Evolutionary conservation across 106 monocot species (phyloP).

Genomic region (Phalaenopsis aphrodite): DNA sequence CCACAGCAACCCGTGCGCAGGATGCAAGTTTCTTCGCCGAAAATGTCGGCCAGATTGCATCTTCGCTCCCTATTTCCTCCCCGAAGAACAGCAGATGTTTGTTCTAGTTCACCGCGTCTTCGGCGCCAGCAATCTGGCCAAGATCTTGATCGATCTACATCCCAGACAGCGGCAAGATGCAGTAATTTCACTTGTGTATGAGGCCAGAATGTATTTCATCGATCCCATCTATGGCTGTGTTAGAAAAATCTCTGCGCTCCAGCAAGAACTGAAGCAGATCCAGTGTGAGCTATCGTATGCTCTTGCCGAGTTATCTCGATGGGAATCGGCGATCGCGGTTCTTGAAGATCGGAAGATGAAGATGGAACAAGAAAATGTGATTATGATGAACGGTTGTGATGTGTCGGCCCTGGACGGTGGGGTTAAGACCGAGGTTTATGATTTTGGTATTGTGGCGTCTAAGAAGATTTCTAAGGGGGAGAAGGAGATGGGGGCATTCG

Average conservation of each 20-base stretch:
- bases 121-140: slow-evolving; percentile 84
- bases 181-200: slow-evolving; percentile 75
- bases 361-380: no score
- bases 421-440: not conserved
- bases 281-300: slow-evolving; percentile 58
- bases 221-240: slow-evolving; percentile 85
- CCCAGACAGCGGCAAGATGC: slow-evolving; percentile 65
- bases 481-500: not conserved
- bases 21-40: slow-evolving; percentile 82
- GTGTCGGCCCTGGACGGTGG: no score
- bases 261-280: slow-evolving; percentile 67
- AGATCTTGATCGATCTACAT: slow-evolving; percentile 59
- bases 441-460: not conserved
- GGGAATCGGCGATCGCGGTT: slow-evolving; percentile 5
- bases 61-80: slow-evolving; percentile 89
- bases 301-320: slow-evolving; percentile 55
- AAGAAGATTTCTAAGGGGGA: not conserved
- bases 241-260: slow-evolving; percentile 69
- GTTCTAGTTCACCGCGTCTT: slow-evolving; percentile 74
- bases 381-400: no score
- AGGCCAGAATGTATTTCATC: slow-evolving; percentile 59
- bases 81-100: slow-evolving; percentile 81
- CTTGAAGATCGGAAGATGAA: not conserved
- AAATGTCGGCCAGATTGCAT: slow-evolving; percentile 91
- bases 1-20: slow-evolving; percentile 58